Conservation (phyloP, 2,329 filamentous ascomycete species). For the Xylariaceae sp. region DNA sequence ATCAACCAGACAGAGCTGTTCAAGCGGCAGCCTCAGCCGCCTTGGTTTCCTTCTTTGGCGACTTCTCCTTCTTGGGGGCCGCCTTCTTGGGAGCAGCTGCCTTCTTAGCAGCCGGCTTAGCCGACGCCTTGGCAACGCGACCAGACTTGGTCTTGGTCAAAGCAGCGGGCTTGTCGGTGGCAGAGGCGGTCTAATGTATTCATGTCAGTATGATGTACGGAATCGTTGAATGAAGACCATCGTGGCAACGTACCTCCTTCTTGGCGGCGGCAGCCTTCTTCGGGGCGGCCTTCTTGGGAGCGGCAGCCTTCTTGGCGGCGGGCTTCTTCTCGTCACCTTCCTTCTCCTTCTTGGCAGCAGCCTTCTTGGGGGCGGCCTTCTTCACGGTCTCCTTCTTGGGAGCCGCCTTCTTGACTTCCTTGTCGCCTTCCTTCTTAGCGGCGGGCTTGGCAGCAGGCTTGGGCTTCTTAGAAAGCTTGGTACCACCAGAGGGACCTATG, state of each 20-base stretch:
- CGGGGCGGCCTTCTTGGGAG: constrained; percentile 45
- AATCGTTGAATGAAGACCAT: neutral
- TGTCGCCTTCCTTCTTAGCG: constrained; percentile 19
- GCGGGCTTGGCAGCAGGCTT: constrained; percentile 37
- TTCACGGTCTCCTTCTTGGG: constrained; percentile 27
- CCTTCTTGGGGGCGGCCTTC: constrained; percentile 32
- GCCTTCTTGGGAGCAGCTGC: constrained; percentile 42
- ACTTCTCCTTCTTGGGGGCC: constrained; percentile 39
- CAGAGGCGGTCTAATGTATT: constrained; percentile 44
- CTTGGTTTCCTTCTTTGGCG: constrained; percentile 38
- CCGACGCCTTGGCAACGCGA: constrained; percentile 68
- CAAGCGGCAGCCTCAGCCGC: constrained; percentile 27
- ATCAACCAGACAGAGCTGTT: constrained; percentile 20
- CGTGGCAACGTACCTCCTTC: constrained; percentile 27
- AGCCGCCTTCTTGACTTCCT: constrained; percentile 29
- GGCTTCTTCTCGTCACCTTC: constrained; percentile 60
- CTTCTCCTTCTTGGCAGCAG: constrained; percentile 43
- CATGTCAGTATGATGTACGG: constrained; percentile 13
- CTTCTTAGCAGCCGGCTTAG: constrained; percentile 36
- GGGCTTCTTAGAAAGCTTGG: constrained; percentile 84
- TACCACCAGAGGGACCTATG: constrained; percentile 74
- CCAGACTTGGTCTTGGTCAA: constrained; percentile 70
- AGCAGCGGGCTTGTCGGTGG: constrained; percentile 36
- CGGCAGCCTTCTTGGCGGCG: constrained; percentile 69
- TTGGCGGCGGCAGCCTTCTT: constrained; percentile 37